These are phyloP conservation scores for Eutypella sp. DNA, from an alignment of 2,329 filamentous ascomycete genomes.

Conservation along the genomic window DNA sequence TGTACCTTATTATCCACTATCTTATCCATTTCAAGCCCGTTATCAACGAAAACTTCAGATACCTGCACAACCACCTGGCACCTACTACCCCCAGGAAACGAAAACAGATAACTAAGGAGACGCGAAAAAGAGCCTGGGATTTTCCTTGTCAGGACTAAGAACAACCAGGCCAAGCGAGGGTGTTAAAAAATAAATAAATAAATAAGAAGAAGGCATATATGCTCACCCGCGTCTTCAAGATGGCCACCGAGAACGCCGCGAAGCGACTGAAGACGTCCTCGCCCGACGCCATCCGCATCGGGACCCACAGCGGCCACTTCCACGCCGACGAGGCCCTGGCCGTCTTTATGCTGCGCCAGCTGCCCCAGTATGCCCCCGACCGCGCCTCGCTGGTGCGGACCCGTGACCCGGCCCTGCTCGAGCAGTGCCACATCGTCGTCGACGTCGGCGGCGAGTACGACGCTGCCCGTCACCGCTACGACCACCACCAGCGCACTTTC, in stretches of 20 bases:
- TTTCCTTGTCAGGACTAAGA: too few relatives aligned
- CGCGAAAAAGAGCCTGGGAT: too few relatives aligned
- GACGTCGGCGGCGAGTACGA: constrained; percentile 98
- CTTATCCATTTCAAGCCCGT: too few relatives aligned
- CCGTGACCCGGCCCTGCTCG: constrained; percentile 73
- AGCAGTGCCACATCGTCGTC: constrained; percentile 87
- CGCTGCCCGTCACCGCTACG: constrained; percentile 69
- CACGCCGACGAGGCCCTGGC: constrained; percentile 97
- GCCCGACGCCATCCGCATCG: constrained; percentile 55
- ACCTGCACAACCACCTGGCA: too few relatives aligned
- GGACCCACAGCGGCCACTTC: constrained; percentile 97
- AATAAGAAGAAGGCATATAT: constrained; percentile 24
- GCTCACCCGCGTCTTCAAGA: constrained; percentile 40
- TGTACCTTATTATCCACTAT: too few relatives aligned
- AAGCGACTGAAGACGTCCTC: constrained; percentile 73
- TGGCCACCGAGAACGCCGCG: constrained; percentile 62
- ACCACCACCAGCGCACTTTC: constrained; percentile 97
- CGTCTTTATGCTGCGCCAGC: constrained; percentile 87
- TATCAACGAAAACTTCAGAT: too few relatives aligned
- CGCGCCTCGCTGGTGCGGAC: constrained; percentile 75
- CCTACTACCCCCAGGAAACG: too few relatives aligned
- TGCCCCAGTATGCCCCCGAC: constrained; percentile 78
- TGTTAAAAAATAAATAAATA: neutral
- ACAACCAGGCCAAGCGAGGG: too few relatives aligned
- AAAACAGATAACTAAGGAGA: too few relatives aligned